Base-by-base conservation (phyloP, 2,329 filamentous ascomycete genomes). In the Onygenales sp. region DNA sequence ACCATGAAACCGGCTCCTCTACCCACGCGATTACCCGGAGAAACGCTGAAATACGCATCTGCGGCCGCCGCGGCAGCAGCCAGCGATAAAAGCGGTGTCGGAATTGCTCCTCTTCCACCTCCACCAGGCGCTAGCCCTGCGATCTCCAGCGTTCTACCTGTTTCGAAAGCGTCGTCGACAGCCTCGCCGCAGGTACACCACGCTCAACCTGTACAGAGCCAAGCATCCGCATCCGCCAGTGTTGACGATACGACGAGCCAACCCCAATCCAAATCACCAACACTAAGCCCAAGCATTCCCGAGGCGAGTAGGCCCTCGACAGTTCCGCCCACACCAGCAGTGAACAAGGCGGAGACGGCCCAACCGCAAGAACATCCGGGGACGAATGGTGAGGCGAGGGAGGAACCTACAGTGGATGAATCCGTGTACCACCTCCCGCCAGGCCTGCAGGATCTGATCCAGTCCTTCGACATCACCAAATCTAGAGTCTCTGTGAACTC, bases 31-130 rank as follows among this genome's bases (percentile, higher is more conserved):
- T 84, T 88, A 6, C 87, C 89, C 3, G 90, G 90, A 47, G 92
- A 97, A 68, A 88, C 87, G 1, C 77, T 98, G 60, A 97, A 97
- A 72, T 98, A 98, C 67, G 93, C 93, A 44, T 97, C 93, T 39
- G 93, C 93, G 0, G 93, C 93, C 0, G 93, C 93, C 0, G 93
- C 93, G 0, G 93, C 92, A 0, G 92, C 93, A 1, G 89, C 91
- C 45, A 90, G 83, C 68, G 90, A 95, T 72, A 91, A 88, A 74
- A 92, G 86, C 66, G 80, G 80, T 51, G 86, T 97, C 33, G 93
- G 93, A 31, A 96, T 98, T 65, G 85, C 92, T 54, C 93, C 93
- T 42, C 77, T 97, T 64, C 93, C 93, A 52, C 92, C 93, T 57
- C 93, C 93, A 63, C 90, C 90, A 32, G 86, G 87, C 51, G 70